A percentile compares a stretch with the other conserved stretches of the same genome.
Conservation (phyloP, 2,329 filamentous ascomycete species). For the Colletotrichum agaves region DNA sequence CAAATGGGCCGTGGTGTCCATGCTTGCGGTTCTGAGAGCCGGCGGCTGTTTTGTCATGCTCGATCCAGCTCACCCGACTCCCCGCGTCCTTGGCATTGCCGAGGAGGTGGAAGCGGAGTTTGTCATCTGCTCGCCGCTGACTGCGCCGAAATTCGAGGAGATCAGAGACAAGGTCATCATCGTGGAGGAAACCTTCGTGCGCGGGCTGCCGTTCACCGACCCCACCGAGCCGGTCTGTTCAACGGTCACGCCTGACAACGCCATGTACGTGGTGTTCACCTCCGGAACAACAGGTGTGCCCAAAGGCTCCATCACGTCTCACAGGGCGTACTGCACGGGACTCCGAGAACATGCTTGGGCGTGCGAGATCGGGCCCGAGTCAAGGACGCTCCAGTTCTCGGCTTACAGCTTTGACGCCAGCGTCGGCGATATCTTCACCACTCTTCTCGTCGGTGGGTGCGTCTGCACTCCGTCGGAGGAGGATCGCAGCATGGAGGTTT, state of each 20-base stretch:
- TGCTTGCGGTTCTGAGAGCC: conserved; percentile 39
- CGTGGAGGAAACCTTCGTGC: not conserved
- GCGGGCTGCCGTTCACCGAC: not conserved
- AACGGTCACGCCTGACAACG: conserved; percentile 9
- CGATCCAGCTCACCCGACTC: conserved; percentile 20
- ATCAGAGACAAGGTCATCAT: not conserved
- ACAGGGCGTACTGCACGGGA: conserved; percentile 32
- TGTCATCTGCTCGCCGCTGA: conserved; percentile 3
- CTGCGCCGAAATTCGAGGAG: not conserved
- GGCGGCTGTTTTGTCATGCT: conserved; percentile 39
- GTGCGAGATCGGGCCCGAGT: conserved; percentile 8
- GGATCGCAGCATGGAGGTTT: conserved; percentile 35
- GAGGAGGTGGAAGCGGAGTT: conserved; percentile 32
- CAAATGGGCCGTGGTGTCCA: conserved; percentile 38
- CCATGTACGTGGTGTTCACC: conserved; percentile 59
- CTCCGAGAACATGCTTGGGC: conserved; percentile 11
- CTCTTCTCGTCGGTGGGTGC: conserved; percentile 65
- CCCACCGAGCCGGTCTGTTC: not conserved
- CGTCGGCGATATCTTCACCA: conserved; percentile 61
- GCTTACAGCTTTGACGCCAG: conserved; percentile 64
- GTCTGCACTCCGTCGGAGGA: conserved; percentile 45
- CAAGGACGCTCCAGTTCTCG: conserved; percentile 54
- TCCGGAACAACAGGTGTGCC: conserved; percentile 62
- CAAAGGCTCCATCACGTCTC: conserved; percentile 58
- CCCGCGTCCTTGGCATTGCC: not conserved